Evolutionary conservation across 495 filamentous ascomycete genomes (phyloP), one percentile per base, ranked within the genome.

Genomic region (Penicillium dipodomyicola): DNA sequence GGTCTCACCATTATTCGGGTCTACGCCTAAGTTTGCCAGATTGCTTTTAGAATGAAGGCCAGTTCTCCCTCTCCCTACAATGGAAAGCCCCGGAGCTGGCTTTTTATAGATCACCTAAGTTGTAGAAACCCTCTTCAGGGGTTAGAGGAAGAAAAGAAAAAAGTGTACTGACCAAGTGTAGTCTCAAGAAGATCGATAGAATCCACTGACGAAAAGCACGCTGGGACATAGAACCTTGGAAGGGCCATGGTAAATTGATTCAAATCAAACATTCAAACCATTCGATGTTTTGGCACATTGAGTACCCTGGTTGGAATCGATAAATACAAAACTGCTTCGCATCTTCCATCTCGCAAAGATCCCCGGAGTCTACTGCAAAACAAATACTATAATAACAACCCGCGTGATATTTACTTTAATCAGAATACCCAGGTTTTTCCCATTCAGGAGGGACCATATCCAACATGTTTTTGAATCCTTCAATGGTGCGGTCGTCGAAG

Each of bases 361-460:
- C 14, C 12, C 14, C 12, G 1, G 12, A 2, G 15, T 1, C 12
- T 5, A 35, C 33, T 1, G 2, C 14, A 35, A 4, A 6, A 15
- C 29, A 10, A 4, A 30, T 11, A 11, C 29, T 30, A 10, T 30
- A 3, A 11, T 12, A 35, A 35, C 5, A 35, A 35, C 15, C 14
- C 4, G 33, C 33, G 5, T 2, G 4, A 4, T 14, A 15, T 15
- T 35, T 35, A 0, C 4, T 35, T 15, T 37, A 37, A 37, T 37
- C 6, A n/a, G 33, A 37, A 37, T 37, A 84, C 20, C 8, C 42
- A 1, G 27, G 27, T 30, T 47, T 47, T 19, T 12, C 1, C 45
- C 45, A 47, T 14, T 47, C 45, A 10, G 9, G 6, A 47, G 45
- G 45, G 15, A 47, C 2, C n/a, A 11, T 3, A 19, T 47, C 15